Conservation (phyloP, 2,329 filamentous ascomycete genomes). For the Alternaria angustiovoidea region DNA sequence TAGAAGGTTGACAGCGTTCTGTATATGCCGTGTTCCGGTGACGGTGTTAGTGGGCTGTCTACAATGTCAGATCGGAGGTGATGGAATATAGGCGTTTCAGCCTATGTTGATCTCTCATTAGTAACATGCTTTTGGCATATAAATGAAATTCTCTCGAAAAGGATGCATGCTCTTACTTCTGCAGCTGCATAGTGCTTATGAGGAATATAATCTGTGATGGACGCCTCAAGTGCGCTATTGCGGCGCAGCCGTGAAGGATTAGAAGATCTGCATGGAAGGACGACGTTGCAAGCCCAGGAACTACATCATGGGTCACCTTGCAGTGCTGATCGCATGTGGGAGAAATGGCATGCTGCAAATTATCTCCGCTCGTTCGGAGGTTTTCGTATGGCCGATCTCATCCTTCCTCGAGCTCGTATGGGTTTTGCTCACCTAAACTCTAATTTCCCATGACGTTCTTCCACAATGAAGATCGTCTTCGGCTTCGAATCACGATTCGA, state of each 20-base stretch:
- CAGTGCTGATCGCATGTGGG: not conserved
- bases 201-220: not conserved
- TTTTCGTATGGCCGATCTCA: not conserved
- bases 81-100: not conserved
- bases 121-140: not conserved
- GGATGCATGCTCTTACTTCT: not conserved
- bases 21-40: not conserved
- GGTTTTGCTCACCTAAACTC: not conserved
- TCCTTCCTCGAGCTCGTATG: not conserved
- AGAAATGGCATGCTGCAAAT: not conserved
- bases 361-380: not conserved
- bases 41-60: not conserved
- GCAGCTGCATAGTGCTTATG: not conserved
- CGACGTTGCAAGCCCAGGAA: not conserved
- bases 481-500: constrained; percentile 1
- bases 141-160: not conserved
- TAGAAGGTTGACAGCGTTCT: not conserved
- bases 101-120: not conserved
- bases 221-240: not conserved
- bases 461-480: not conserved
- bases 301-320: not conserved
- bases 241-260: not conserved
- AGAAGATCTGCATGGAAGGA: not conserved
- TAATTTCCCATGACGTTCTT: not conserved
- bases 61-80: not conserved